Conservation (phyloP, 1,284 basidiomycete species). For the Trametes sp. region DNA sequence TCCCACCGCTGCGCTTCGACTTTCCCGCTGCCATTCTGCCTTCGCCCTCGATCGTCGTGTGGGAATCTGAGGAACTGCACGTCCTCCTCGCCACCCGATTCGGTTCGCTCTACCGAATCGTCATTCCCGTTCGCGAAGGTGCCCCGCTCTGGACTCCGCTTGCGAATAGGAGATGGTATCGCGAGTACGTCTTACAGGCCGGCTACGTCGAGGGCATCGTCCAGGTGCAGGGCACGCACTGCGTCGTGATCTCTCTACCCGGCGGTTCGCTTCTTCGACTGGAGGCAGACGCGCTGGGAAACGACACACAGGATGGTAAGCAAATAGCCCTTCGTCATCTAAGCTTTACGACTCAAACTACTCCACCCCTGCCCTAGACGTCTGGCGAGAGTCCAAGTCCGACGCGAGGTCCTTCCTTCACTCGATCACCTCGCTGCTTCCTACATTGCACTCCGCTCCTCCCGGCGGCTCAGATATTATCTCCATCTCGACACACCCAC, state of each 20-base stretch:
- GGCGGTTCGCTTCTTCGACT: constrained; percentile 80
- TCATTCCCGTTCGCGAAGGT: constrained; percentile 65
- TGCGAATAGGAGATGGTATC: constrained; percentile 62
- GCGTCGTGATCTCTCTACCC: constrained; percentile 68
- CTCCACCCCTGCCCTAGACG: constrained; percentile 47
- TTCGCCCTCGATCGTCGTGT: constrained; percentile 70
- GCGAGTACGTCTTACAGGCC: constrained; percentile 66
- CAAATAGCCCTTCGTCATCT: constrained; percentile 26
- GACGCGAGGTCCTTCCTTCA: constrained; percentile 70
- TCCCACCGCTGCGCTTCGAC: constrained; percentile 75
- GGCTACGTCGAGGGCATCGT: constrained; percentile 61
- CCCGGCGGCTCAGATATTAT: constrained; percentile 65
- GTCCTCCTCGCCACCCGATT: constrained; percentile 72
- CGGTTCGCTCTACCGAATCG: constrained; percentile 81
- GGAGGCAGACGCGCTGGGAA: constrained; percentile 64
- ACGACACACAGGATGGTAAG: constrained; percentile 63
- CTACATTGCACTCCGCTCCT: constrained; percentile 54
- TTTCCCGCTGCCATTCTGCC: constrained; percentile 79
- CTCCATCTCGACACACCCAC: constrained; percentile 70
- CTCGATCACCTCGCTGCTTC: constrained; percentile 71
- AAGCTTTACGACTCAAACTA: constrained; percentile 16
- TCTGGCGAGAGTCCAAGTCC: constrained; percentile 72
- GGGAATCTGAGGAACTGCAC: constrained; percentile 69
- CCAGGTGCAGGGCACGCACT: constrained; percentile 75
- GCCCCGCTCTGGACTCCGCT: constrained; percentile 64